Evolutionary conservation across 1,284 basidiomycete genomes (phyloP), one percentile per base, ranked within the genome.

Genomic region (Takashimella tepidaria): DNA sequence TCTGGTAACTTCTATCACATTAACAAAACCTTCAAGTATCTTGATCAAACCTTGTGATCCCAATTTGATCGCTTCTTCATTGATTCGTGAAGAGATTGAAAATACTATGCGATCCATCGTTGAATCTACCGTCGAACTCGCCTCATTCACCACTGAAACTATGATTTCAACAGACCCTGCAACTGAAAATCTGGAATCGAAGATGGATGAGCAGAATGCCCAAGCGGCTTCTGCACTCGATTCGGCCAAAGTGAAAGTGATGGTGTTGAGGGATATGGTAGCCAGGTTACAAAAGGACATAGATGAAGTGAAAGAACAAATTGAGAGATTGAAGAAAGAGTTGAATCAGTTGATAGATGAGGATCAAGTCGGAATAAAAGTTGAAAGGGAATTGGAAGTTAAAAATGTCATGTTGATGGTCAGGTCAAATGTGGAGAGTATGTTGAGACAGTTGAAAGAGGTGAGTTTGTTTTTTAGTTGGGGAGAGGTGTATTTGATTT

Each of bases 381-480:
- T 37, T 16, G 31, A 37, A 16, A 8, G 16, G 8, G 31, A 37
- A 16, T 8, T 37, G 23, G 49, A 50, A 20, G 47, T 43, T 13
- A 41, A 42, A 16, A 43, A n/a, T 13, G 49, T 41, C 21, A 19
- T 50, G 41, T 5, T 43, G 10, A 22, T 42, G 23, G 40, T 50
- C 5, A 42, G 49, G 24, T 16, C 19, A 12, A 60, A 56, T 43
- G 20, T 62, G 19, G 60, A 62, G 48, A 52, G 49, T 20, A 48
- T 57, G 22, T 41, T 62, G n/a, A 55, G 54, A 46, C 47, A 45
- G 24, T 62, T 51, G 55, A 54, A 55, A 27, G 60, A 62, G 54
- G 59, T 58, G 42, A 41, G 59, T 51, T 16, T 4, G 43, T 8
- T 19, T 19, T 41, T 2, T 5, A n/a, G n/a, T n/a, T n/a, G n/a